Evolutionary conservation across 108 stramenopile species (phyloP), one percentile per base, ranked within the genome.

Genomic region (Fistulifera pelliculosa): DNA sequence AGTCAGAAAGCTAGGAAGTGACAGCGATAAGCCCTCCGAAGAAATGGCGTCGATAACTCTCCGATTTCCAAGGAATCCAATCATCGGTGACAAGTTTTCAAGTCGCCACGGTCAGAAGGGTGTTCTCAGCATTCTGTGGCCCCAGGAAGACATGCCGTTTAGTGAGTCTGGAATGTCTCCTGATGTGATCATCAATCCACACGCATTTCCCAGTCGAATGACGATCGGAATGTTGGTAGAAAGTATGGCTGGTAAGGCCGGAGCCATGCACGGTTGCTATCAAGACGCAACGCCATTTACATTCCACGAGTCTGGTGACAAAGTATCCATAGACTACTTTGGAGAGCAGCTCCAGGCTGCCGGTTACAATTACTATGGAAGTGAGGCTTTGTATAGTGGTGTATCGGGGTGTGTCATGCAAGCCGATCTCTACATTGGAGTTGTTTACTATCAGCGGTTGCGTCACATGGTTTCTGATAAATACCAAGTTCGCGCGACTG

Each of bases 401-500:
- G 76, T 96, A 7, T 94, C 90, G 27, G 99, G 99, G 4, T 92
- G 93, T 54, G 55, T 95, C 44, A 92, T 99, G 94, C 90, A 96
- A 25, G 97, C 95, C 0, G 96, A 99, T 62, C 82, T 99, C 27
- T 99, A 96, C 75, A 96, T 99, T 53, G 99, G 99, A 24, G 79
- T 98, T 0, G 99, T 99, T 4, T 99, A 78, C 71, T 99, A 99
- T 52, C 98, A 99, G 77, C 83, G 99, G 0, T 75, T 99, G 41
- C 87, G 99, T 48, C 99, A 99, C 86, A 99, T 99, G 99, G 99
- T 99, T 26, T 94, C 90, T 14, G 99, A 99, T 74, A 99, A 99
- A 77, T 91, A 77, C 49, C 98, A 99, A 84, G 98, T 98, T 14
- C 93, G 98, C 47, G 79, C 95, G 2, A 96, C 94, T 27, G 98